Percentiles rank a stretch among this genome's conserved stretches.
These are phyloP conservation scores for Avicennia marina DNA, from an alignment of 257 asterid species.

Conservation along the genomic window DNA sequence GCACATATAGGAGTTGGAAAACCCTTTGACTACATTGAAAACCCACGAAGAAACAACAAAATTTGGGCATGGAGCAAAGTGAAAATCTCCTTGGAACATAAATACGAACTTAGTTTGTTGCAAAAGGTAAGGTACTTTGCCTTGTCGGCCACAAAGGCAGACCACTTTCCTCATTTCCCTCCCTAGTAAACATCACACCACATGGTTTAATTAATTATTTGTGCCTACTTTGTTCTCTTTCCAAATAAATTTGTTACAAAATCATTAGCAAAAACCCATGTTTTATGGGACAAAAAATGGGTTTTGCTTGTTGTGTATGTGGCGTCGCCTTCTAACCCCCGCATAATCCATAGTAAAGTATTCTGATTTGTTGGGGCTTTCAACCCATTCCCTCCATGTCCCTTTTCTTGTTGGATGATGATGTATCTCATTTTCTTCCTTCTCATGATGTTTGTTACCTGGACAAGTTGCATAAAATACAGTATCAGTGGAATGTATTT, in stretches of 20 bases:
- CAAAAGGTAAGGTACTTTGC: conserved; percentile 34
- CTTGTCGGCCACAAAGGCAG: conserved; percentile 56
- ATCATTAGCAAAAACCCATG: conserved; percentile 10
- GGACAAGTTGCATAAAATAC: conserved; percentile 2
- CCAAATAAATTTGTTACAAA: neutral
- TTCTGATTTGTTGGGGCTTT: conserved; percentile 37
- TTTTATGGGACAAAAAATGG: conserved; percentile 50
- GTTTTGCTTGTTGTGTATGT: conserved; percentile 62
- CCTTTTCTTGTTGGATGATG: conserved; percentile 29
- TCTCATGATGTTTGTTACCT: conserved; percentile 29
- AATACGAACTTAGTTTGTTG: conserved; percentile 10
- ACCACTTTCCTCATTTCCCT: conserved; percentile 41
- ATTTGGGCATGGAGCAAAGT: conserved; percentile 18
- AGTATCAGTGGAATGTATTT: neutral
- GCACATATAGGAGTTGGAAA: conserved; percentile 18
- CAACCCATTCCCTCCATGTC: conserved; percentile 47
- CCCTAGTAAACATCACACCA: conserved; percentile 21
- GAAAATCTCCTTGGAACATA: conserved; percentile 16
- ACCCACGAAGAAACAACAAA: conserved; percentile 1
- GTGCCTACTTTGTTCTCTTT: neutral
- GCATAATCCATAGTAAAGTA: conserved; percentile 68
- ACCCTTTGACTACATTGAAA: conserved; percentile 31
- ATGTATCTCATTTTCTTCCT: conserved; percentile 24
- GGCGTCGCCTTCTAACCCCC: conserved; percentile 58
- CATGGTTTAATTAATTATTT: neutral